These are phyloP conservation scores for Aspergillus brunneoviolaceus DNA, from an alignment of 2,329 filamentous ascomycete genomes.

Conservation along the genomic window DNA sequence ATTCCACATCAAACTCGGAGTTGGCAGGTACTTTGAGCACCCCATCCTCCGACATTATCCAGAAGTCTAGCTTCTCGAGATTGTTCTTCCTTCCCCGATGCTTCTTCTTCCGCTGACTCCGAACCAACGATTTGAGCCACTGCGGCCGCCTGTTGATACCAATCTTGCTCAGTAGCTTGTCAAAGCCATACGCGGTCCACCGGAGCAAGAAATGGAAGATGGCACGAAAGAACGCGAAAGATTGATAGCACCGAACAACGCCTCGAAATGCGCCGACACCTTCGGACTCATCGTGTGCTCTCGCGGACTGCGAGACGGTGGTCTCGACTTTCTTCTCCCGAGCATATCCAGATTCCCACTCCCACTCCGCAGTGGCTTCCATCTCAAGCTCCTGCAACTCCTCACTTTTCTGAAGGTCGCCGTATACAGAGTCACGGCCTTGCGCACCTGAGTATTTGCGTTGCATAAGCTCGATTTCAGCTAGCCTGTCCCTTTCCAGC, in stretches of 20 bases:
- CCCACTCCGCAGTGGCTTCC: slow-evolving; percentile 23
- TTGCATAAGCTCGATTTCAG: slow-evolving; percentile 65
- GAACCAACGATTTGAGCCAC: slow-evolving; percentile 55
- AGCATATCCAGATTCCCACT: slow-evolving; percentile 49
- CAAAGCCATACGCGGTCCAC: slow-evolving; percentile 56
- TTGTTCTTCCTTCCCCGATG: slow-evolving; percentile 15
- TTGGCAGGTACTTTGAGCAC: slow-evolving; percentile 57
- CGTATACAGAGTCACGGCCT: slow-evolving; percentile 16
- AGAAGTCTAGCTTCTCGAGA: slow-evolving; percentile 50
- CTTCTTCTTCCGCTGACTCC: slow-evolving; percentile 25
- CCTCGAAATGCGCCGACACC: slow-evolving; percentile 79
- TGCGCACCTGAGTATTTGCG: slow-evolving; percentile 24
- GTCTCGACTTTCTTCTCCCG: slow-evolving; percentile 48
- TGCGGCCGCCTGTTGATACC: slow-evolving; percentile 63
- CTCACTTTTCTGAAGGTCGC: slow-evolving; percentile 30
- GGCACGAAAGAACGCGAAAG: slow-evolving; percentile 71
- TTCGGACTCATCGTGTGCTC: slow-evolving; percentile 44
- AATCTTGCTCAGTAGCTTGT: slow-evolving; percentile 57
- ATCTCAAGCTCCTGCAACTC: slow-evolving; percentile 38
- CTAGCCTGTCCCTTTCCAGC: slow-evolving; percentile 82
- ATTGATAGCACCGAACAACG: slow-evolving; percentile 72
- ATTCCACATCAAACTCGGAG: slow-evolving; percentile 75
- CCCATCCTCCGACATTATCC: slow-evolving; percentile 54
- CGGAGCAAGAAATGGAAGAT: slow-evolving; percentile 67
- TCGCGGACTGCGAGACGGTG: slow-evolving; percentile 34